These are phyloP conservation scores for Tetraselmis chui DNA, from an alignment of 139 green algal species.

Conservation along the genomic window DNA sequence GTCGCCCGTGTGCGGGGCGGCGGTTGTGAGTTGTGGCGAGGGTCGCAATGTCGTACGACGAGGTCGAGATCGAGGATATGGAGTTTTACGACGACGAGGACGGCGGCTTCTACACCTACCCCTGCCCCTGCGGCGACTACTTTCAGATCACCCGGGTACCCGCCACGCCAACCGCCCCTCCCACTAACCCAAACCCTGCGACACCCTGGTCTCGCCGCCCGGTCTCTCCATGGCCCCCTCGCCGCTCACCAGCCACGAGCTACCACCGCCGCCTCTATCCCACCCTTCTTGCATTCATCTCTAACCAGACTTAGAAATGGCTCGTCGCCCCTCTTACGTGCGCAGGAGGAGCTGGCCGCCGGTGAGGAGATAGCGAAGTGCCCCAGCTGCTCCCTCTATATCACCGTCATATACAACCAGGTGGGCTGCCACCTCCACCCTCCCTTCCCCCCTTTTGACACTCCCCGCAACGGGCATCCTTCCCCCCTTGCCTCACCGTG, in stretches of 20 bases:
- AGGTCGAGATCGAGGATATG: conserved; percentile 98
- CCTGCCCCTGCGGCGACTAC: conserved; percentile 92
- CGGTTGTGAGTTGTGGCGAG: background rate
- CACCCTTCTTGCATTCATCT: background rate
- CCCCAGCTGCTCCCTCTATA: conserved; percentile 87
- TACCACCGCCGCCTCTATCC: background rate
- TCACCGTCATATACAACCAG: conserved; percentile 93
- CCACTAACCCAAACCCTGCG: too few relatives aligned
- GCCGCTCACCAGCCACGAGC: too few relatives aligned
- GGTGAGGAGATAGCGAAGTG: conserved; percentile 94
- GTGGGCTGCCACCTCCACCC: conserved; percentile 17
- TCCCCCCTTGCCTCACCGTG: too few relatives aligned
- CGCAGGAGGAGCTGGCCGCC: conserved; percentile 66
- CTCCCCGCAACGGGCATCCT: too few relatives aligned
- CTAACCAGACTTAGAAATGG: background rate
- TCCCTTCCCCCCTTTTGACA: background rate
- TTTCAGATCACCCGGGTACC: conserved; percentile 88
- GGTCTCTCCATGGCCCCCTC: too few relatives aligned
- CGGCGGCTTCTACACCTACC: conserved; percentile 83
- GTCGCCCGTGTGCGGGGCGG: too few relatives aligned
- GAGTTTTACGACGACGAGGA: conserved; percentile 80
- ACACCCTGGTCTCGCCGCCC: too few relatives aligned
- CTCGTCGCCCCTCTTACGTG: background rate
- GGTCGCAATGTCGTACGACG: conserved; percentile 68
- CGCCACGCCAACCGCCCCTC: background rate